Percentiles rank a stretch among this genome's conserved stretches.
These are phyloP conservation scores for Diplodia scrobiculata DNA, from an alignment of 2,329 filamentous ascomycete genomes.

Conservation along the genomic window DNA sequence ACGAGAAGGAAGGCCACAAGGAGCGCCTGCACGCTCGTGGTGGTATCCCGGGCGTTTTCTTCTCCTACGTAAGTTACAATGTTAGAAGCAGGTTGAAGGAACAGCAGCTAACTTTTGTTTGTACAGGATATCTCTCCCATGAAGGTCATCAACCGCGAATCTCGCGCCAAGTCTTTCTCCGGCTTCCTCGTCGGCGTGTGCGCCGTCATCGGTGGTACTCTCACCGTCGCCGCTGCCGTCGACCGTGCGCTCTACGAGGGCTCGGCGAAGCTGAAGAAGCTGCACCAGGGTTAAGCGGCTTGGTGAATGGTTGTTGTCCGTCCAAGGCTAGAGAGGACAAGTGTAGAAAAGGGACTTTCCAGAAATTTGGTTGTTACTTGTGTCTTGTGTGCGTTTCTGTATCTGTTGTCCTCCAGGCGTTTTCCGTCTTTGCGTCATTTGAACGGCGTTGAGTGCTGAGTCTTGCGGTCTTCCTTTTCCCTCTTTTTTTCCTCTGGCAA, in stretches of 20 bases:
- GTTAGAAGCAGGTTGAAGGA: not conserved
- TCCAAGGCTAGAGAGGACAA: not conserved
- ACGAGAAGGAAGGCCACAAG: constrained; percentile 83
- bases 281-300: constrained; percentile 62
- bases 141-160: constrained; percentile 98
- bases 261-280: constrained; percentile 78
- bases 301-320: not conserved
- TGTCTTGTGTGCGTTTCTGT: not conserved
- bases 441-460: not conserved
- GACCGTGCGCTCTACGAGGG: constrained; percentile 93
- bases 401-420: not conserved
- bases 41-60: constrained; percentile 96
- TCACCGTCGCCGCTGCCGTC: constrained; percentile 92
- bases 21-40: constrained; percentile 86
- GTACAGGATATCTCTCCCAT: constrained; percentile 92
- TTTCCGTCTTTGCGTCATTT: not conserved
- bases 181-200: constrained; percentile 93
- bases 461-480: not conserved
- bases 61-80: constrained; percentile 77
- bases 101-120: not conserved
- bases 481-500: not conserved
- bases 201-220: constrained; percentile 88
- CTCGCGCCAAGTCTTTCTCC: constrained; percentile 82
- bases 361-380: not conserved
- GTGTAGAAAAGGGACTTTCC: constrained; percentile 10